Evolutionary conservation across 2,329 filamentous ascomycete genomes (phyloP), one percentile per base, ranked within the genome.

Genomic region (Sporothrix schenckii): DNA sequence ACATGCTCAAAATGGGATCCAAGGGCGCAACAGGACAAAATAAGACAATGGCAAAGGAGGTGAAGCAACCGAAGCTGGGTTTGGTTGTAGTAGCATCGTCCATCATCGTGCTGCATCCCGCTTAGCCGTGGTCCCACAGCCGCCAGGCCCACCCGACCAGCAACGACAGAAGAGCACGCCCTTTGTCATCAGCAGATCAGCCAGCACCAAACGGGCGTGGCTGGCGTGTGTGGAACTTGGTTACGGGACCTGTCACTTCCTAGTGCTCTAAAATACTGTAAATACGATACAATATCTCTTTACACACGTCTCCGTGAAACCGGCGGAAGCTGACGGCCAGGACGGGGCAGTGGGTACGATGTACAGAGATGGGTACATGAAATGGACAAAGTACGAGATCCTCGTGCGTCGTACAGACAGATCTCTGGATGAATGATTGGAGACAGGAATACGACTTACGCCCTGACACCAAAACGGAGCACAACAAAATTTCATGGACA

Each of bases 151-250:
- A 34, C 34, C 7, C 24, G n/a, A 56, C 9, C 16, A 56, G 27
- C 53, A 54, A 13, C 24, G 13, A 56, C 53, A 30, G 4, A 24
- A 9, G 16, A 14, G 5, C 13, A 54, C 52, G 52, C 52, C n/a
- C 52, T 54, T 54, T 53, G 21, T n/a, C 52, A 30, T 30, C 52
- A 14, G 52, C 52, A 54, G 24, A 24, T 30, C 27, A 30, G 16
- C 13, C 21, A 4, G 16, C 56, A 44, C 34, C 41, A 30, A 30
- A 30, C 27, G 27, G 56, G 41, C 60, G 60, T 63, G 60, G 30
- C 60, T 21, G 60, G 27, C 60, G 60, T 41, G 60, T 49, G 39
- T 21, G 6, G 27, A 49, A 47, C 60, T 21, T 49, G 60, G 30
- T 49, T 21, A 2, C 19, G 19, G 56, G 34, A 34, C 34, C 34